Evolutionary conservation across 2,329 filamentous ascomycete species (phyloP), one percentile per base, ranked within the genome.

Genomic region (Venturia carpophila): DNA sequence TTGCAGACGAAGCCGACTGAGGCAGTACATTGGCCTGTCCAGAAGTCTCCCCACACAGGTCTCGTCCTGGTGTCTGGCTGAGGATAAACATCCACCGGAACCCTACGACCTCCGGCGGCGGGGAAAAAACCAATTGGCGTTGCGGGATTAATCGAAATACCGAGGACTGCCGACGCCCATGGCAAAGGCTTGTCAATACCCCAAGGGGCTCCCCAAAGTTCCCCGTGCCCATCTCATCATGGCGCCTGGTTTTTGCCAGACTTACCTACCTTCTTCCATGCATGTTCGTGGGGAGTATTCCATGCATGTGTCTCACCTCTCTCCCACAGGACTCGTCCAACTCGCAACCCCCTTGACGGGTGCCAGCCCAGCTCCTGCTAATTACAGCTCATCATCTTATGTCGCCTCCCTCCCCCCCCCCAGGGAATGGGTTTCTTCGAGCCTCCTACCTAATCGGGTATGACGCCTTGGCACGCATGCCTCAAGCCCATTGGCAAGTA

Each of bases 231-330:
- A 37, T n/a, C 27, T 30, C 52, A 37, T n/a, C 52, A 58, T 58
- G 13, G 3, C 52, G 17, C 52, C 52, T 37, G 30, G 52, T 37
- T 37, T 37, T 9, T 58, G 52, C 27, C 37, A 15, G 52, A 37
- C 27, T 4, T 1, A 37, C 7, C 27, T 37, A 3, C 30, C 15
- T 34, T 6, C 27, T n/a, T 11, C 17, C 30, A 34, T 21, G 52
- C 52, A 17, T 34, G 27, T 27, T n/a, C 17, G 5, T 21, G 27
- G 13, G 7, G 52, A 58, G 21, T n/a, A 37, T 37, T 58, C 17
- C 30, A 58, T 58, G 52, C 52, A 9, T 58, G 47, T 52, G 47
- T 52, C 47, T 52, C 47, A 52, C 47, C 27, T 52, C 47, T 52
- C 11, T 21, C 21, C 24, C 47, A 15, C 21, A 27, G 47, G 21